A percentile compares a stretch with the other conserved stretches of the same genome.
Conservation (phyloP, 148 eudicot species). For the Cornus suecica region DNA sequence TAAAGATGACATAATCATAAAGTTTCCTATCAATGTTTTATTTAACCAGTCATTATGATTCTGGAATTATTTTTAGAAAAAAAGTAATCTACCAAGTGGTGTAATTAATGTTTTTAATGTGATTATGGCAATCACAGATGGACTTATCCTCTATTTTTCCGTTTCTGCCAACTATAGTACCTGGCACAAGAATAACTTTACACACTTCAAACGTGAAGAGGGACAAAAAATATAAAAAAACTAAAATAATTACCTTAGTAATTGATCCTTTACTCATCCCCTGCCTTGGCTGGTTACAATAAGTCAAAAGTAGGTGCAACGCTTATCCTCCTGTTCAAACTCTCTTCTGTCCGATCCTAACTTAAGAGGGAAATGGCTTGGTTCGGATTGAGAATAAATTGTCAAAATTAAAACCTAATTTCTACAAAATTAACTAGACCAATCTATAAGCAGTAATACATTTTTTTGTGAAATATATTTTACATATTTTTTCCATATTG, state of each 20-base stretch:
- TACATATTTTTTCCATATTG: not conserved
- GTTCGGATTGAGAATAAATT: not conserved
- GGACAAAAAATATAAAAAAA: slow-evolving; percentile 11
- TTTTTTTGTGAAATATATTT: not conserved
- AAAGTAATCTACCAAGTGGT: slow-evolving; percentile 3
- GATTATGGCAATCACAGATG: slow-evolving; percentile 14
- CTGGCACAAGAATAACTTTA: slow-evolving; percentile 5
- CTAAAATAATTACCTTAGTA: not conserved
- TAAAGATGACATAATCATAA: not conserved
- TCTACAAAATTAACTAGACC: not conserved
- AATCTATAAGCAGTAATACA: not conserved
- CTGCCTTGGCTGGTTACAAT: not conserved
- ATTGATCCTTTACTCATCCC: not conserved
- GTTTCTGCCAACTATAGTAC: slow-evolving; percentile 7
- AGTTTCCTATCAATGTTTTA: not conserved
- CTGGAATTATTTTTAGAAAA: slow-evolving; percentile 8
- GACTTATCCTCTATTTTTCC: slow-evolving; percentile 15
- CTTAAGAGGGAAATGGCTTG: not conserved
- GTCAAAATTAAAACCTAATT: not conserved
- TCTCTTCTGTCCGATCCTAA: slow-evolving; percentile 8
- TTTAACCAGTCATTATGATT: not conserved
- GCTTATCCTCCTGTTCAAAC: not conserved
- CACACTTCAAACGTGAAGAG: slow-evolving; percentile 7
- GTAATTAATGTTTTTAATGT: slow-evolving; percentile 17
- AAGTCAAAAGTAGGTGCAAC: slow-evolving; percentile 11